Percentiles rank a stretch among this genome's conserved stretches.
Evolutionary conservation across 495 filamentous ascomycete species (phyloP).

Genomic region (Alectoria sarmentosa): DNA sequence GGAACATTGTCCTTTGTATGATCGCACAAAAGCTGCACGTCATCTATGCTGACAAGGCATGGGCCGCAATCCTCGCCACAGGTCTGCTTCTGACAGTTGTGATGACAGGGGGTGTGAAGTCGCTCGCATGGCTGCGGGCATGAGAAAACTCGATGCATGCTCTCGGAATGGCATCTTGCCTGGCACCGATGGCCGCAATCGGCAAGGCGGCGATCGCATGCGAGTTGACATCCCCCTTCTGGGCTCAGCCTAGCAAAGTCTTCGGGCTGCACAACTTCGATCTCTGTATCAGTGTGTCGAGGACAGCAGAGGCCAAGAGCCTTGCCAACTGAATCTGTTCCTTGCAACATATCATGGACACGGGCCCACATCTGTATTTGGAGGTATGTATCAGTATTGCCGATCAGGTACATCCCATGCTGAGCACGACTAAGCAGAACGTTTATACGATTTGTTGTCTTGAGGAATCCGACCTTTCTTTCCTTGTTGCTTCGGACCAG

Average conservation of each 20-base stretch:
- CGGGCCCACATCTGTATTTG: conserved; percentile 63
- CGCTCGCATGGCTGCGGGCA: conserved; percentile 58
- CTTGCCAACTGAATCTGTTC: conserved; percentile 45
- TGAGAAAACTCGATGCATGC: conserved; percentile 53
- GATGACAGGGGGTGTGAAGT: conserved; percentile 49
- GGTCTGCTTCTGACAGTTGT: conserved; percentile 50
- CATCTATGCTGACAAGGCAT: too few species aligned
- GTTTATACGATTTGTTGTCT: conserved; percentile 73
- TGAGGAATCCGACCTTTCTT: conserved; percentile 64
- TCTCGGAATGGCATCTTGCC: conserved; percentile 61
- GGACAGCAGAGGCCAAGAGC: conserved; percentile 57
- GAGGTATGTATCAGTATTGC: conserved; percentile 53
- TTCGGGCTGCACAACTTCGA: conserved; percentile 51
- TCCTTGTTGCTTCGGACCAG: conserved; percentile 66
- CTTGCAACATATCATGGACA: conserved; percentile 49
- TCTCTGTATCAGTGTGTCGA: conserved; percentile 54
- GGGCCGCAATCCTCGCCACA: conserved; percentile 55
- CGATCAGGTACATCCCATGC: conserved; percentile 82
- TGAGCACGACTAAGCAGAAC: conserved; percentile 64
- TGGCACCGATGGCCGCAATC: conserved; percentile 64
- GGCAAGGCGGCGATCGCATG: conserved; percentile 55
- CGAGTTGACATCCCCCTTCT: conserved; percentile 62
- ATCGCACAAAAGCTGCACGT: too few species aligned
- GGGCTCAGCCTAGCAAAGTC: conserved; percentile 57
- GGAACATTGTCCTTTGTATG: conserved; percentile 42